Conservation (phyloP, 1,284 basidiomycete species). For the Cerioporus squamosus region DNA sequence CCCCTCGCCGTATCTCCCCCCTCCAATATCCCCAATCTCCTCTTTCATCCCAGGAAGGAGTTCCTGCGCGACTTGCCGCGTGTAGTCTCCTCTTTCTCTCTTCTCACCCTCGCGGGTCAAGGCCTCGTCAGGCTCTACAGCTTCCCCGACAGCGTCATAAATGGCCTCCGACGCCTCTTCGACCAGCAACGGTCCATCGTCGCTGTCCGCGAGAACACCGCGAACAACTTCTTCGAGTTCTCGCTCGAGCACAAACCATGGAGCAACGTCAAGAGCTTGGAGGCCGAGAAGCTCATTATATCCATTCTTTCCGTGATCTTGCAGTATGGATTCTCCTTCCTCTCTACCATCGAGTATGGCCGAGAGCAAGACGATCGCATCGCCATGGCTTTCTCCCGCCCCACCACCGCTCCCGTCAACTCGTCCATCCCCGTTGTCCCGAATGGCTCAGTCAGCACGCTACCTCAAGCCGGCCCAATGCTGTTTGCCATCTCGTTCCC, state of each 20-base stretch:
- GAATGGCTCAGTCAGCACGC: conserved; percentile 28
- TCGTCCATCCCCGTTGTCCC: conserved; percentile 33
- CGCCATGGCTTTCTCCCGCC: conserved; percentile 67
- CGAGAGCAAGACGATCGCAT: conserved; percentile 74
- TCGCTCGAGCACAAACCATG: conserved; percentile 71
- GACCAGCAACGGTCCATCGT: conserved; percentile 50
- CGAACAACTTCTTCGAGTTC: conserved; percentile 69
- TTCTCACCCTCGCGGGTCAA: conserved; percentile 67
- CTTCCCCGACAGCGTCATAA: conserved; percentile 58
- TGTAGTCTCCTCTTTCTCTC: conserved; percentile 62
- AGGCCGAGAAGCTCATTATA: conserved; percentile 70
- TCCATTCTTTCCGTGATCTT: conserved; percentile 67
- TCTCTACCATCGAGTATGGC: conserved; percentile 77
- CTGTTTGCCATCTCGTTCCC: conserved; percentile 78
- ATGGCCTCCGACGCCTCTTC: conserved; percentile 57
- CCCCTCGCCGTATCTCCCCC: conserved; percentile 19
- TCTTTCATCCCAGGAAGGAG: conserved; percentile 69
- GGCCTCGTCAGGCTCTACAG: conserved; percentile 70
- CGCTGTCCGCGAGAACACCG: conserved; percentile 55
- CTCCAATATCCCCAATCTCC: conserved; percentile 24
- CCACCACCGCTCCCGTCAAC: conserved; percentile 37
- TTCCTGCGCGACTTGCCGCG: conserved; percentile 60
- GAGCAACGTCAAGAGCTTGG: conserved; percentile 65
- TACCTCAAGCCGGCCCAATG: conserved; percentile 35
- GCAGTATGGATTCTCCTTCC: conserved; percentile 62